Percentiles rank a stretch among this genome's conserved stretches.
phyloP scores from a whole-genome alignment of 2,329 filamentous ascomycete genomes.

The Calcarisporium arbuscula region DNA sequence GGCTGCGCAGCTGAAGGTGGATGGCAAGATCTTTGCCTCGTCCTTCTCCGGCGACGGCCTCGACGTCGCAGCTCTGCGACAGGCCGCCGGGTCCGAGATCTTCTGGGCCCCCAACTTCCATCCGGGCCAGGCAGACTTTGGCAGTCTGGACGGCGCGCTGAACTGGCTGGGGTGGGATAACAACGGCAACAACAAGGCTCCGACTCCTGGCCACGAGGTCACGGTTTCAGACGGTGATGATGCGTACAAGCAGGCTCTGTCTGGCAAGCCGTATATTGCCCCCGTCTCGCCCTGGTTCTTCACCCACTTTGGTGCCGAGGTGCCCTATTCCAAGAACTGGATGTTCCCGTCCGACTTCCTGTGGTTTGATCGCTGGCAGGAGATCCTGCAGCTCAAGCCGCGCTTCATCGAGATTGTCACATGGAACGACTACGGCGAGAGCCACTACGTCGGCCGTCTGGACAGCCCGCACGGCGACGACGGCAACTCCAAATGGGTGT shows the following conservation, averaged over 20 bases:
- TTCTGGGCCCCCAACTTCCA: conserved; percentile 47
- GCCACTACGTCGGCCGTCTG: conserved; percentile 46
- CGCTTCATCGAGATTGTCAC: conserved; percentile 41
- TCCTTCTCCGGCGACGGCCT: conserved; percentile 45
- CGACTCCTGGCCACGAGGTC: conserved; percentile 29
- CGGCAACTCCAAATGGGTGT: conserved; percentile 41
- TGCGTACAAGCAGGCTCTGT: conserved; percentile 26
- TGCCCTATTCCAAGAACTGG: conserved; percentile 36
- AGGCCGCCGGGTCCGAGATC: conserved; percentile 35
- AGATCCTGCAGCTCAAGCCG: conserved; percentile 36
- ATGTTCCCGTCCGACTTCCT: conserved; percentile 53
- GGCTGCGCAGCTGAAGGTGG: conserved; percentile 41
- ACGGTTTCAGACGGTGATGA: conserved; percentile 34
- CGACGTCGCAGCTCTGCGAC: conserved; percentile 32
- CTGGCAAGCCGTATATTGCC: conserved; percentile 41
- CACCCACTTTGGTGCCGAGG: conserved; percentile 39
- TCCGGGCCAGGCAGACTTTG: conserved; percentile 27
- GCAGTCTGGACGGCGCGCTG: conserved; percentile 38
- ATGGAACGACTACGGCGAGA: conserved; percentile 48
- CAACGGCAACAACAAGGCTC: conserved; percentile 43
- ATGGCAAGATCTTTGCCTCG: conserved; percentile 44
- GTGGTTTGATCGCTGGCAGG: conserved; percentile 52
- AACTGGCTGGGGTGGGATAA: conserved; percentile 41
- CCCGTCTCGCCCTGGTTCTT: conserved; percentile 39
- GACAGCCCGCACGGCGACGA: conserved; percentile 35